These are phyloP conservation scores for Zychaea mexicana DNA, from an alignment of 371 early-diverging fungal species.

Conservation along the genomic window DNA sequence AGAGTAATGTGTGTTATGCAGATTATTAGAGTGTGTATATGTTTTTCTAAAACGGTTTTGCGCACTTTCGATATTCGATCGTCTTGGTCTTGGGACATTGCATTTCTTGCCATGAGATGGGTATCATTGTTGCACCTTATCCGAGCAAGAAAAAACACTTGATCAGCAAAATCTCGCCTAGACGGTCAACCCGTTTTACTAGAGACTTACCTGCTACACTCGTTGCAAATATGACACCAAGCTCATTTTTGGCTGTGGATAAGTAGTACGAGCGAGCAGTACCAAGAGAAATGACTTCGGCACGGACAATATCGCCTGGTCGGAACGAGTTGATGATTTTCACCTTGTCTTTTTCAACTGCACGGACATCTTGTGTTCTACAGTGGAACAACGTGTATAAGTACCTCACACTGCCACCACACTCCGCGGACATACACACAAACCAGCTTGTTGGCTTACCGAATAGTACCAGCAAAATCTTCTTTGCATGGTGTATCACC, in stretches of 20 bases:
- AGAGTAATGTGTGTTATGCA: background rate
- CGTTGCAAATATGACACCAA: conserved; percentile 93
- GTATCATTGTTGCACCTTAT: conserved; percentile 88
- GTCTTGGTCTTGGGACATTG: conserved; percentile 89
- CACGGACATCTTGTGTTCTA: conserved; percentile 89
- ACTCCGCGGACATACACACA: background rate
- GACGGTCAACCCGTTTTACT: too few relatives aligned
- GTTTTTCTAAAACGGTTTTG: conserved; percentile 70
- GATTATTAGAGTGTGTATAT: background rate
- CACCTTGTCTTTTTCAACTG: conserved; percentile 93
- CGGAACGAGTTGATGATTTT: conserved; percentile 89
- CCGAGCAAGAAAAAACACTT: too few relatives aligned
- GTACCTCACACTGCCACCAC: background rate
- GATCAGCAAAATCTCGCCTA: too few relatives aligned
- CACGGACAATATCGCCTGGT: conserved; percentile 94
- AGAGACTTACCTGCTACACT: conserved; percentile 76
- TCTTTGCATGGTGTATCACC: conserved; percentile 83
- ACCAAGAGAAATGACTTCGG: conserved; percentile 90
- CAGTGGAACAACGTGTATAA: background rate
- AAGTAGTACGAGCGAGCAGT: conserved; percentile 89
- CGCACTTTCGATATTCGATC: conserved; percentile 91
- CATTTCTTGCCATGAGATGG: conserved; percentile 98
- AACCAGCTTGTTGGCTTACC: conserved; percentile 41
- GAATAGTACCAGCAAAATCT: conserved; percentile 90
- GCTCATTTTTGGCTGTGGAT: conserved; percentile 91